These are phyloP conservation scores for Helotiales sp. DNA, from an alignment of 2,329 filamentous ascomycete genomes.

Conservation along the genomic window DNA sequence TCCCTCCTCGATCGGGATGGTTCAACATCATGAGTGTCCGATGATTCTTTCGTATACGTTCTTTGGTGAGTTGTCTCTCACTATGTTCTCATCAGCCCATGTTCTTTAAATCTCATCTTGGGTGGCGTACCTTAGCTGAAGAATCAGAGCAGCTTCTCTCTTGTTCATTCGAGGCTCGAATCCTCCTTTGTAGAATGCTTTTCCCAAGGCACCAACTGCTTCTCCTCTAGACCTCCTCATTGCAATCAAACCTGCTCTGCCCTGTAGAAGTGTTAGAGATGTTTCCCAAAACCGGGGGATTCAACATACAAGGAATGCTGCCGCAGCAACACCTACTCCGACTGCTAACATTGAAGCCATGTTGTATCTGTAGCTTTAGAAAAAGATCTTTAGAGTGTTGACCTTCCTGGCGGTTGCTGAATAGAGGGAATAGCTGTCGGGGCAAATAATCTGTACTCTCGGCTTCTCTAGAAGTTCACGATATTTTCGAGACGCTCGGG, in stretches of 20 bases:
- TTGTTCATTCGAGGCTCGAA: slow-evolving; percentile 95
- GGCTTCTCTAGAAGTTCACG: not conserved
- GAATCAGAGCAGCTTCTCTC: slow-evolving; percentile 85
- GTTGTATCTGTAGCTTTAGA: slow-evolving; percentile 11
- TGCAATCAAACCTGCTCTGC: slow-evolving; percentile 88
- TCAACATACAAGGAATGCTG: slow-evolving; percentile 62
- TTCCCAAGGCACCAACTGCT: slow-evolving; percentile 73
- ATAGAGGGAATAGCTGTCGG: too few relatives aligned
- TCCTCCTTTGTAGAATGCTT: slow-evolving; percentile 97
- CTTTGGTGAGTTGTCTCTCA: slow-evolving; percentile 84
- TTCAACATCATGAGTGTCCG: slow-evolving; percentile 95
- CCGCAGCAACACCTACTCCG: slow-evolving; percentile 60
- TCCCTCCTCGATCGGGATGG: slow-evolving; percentile 95
- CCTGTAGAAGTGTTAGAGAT: slow-evolving; percentile 51
- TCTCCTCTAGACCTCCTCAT: slow-evolving; percentile 79
- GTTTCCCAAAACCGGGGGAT: slow-evolving; percentile 1
- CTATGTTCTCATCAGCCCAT: slow-evolving; percentile 46
- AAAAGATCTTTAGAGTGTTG: too few relatives aligned
- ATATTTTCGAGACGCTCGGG: slow-evolving; percentile 13
- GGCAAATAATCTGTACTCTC: not conserved
- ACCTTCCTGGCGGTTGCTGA: too few relatives aligned
- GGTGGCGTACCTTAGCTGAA: slow-evolving; percentile 75
- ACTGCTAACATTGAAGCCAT: slow-evolving; percentile 63
- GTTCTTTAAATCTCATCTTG: not conserved
- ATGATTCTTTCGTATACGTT: slow-evolving; percentile 94